A percentile compares a stretch with the other conserved stretches of the same genome.
Conservation (phyloP, 805 yeast species). For the Wickerhamomyces subpelliculosus region DNA sequence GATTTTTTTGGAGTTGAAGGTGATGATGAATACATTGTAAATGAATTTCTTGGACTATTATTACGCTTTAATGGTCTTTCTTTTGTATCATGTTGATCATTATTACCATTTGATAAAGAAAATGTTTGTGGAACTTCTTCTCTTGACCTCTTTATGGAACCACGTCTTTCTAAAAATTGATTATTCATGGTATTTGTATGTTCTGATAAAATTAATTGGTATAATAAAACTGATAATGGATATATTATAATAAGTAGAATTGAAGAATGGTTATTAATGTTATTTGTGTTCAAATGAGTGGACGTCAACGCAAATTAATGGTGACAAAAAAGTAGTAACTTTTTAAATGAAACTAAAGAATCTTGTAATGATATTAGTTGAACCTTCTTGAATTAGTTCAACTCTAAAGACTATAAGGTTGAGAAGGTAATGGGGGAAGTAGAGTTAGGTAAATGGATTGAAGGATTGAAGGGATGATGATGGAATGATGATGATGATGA, state of each 20-base stretch:
- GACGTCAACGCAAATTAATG: conserved; percentile 27
- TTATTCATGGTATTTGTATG: conserved; percentile 3
- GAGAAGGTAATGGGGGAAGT: no score
- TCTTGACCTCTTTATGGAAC: conserved; percentile 17
- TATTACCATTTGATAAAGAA: neutral
- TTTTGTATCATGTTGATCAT: neutral
- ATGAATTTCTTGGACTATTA: conserved; percentile 7
- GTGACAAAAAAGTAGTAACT: conserved; percentile 13
- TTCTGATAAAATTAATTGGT: neutral
- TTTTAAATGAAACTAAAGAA: neutral
- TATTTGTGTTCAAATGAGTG: conserved; percentile 7
- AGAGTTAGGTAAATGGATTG: no score
- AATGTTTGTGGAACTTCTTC: conserved; percentile 14
- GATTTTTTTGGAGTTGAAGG: conserved; percentile 5
- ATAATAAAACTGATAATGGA: neutral
- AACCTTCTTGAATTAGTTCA: no score
- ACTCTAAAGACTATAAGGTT: no score
- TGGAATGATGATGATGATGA: no score
- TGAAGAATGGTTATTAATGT: no score
- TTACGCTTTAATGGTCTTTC: conserved; percentile 15
- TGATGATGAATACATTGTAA: conserved; percentile 9
- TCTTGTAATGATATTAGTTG: neutral
- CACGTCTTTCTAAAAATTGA: conserved; percentile 2
- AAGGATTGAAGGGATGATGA: no score
- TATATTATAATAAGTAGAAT: neutral